A percentile compares a stretch with the other conserved stretches of the same genome.
Evolutionary conservation across 2,329 filamentous ascomycete genomes (phyloP).

Genomic region (Cladophialophora bantiana): DNA sequence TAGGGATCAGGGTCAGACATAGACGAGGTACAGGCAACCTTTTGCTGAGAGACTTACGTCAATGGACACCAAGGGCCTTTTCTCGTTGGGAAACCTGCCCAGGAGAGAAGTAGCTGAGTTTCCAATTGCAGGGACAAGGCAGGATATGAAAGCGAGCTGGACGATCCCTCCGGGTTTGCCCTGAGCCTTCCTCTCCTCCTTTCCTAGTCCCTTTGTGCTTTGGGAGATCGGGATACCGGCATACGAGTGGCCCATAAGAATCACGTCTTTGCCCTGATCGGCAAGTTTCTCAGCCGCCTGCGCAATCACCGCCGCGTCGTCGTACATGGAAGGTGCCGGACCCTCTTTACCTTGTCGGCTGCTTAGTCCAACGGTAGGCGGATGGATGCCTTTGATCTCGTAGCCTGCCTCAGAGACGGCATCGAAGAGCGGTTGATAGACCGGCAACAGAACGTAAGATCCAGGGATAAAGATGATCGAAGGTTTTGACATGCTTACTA

Average conservation of each 20-base stretch:
- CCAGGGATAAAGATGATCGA: conserved; percentile 24
- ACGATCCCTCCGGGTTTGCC: conserved; percentile 46
- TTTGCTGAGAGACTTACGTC: conserved; percentile 2
- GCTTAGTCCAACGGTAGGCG: conserved; percentile 16
- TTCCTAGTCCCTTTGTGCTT: conserved; percentile 43
- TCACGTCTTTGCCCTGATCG: conserved; percentile 46
- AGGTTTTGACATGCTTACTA: conserved; percentile 11
- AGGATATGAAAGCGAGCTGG: conserved; percentile 45
- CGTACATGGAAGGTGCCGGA: conserved; percentile 40
- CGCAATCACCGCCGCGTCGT: conserved; percentile 45
- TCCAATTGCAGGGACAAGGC: conserved; percentile 45
- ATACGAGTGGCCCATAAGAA: conserved; percentile 48
- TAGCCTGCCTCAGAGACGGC: conserved; percentile 3
- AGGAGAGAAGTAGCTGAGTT: neutral
- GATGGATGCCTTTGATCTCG: conserved; percentile 21
- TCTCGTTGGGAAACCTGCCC: neutral
- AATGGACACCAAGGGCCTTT: neutral
- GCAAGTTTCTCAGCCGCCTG: conserved; percentile 39
- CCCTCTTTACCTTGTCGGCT: conserved; percentile 33
- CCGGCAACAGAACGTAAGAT: conserved; percentile 14
- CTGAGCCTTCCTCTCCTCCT: conserved; percentile 40
- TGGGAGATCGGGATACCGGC: conserved; percentile 46
- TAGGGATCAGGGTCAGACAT: conserved; percentile 29
- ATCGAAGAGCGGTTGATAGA: conserved; percentile 21
- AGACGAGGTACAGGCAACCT: neutral